Evolutionary conservation across 2,329 filamentous ascomycete species (phyloP).

Genomic region (Lachnellula cervina): DNA sequence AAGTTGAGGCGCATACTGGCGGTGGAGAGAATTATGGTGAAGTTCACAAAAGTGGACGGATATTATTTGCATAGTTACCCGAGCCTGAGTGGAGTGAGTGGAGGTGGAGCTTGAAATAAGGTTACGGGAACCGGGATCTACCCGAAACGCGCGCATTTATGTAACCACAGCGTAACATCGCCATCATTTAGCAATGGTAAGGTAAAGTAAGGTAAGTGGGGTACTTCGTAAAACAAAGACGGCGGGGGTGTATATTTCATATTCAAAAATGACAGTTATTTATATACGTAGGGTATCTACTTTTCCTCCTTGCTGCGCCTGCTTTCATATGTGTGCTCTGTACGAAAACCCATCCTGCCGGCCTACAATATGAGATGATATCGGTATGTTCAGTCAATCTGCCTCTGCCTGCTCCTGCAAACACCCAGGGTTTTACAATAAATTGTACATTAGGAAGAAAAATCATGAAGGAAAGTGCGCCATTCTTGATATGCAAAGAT

Average conservation of each 20-base stretch:
- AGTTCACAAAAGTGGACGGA: background rate
- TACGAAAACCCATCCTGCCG: background rate
- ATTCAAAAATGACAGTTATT: background rate
- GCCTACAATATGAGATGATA: background rate
- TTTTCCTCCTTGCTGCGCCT: conserved; percentile 13
- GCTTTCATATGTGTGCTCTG: background rate
- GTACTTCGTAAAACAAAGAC: background rate
- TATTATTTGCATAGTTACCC: background rate
- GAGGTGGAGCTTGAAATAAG: background rate
- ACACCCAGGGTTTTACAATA: background rate
- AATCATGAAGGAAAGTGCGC: background rate
- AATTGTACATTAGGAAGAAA: conserved; percentile 3
- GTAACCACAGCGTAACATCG: background rate
- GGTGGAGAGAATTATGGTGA: background rate
- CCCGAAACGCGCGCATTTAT: background rate
- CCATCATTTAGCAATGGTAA: too few species aligned
- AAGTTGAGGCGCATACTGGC: background rate
- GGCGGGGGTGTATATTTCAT: background rate
- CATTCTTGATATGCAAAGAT: background rate
- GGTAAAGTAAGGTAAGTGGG: too few species aligned
- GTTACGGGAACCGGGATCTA: background rate
- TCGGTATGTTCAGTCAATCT: background rate
- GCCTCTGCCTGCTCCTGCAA: background rate
- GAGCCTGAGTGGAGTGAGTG: too few species aligned
- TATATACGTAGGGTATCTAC: conserved; percentile 19